Percentiles rank a stretch among this genome's conserved stretches.
These are phyloP conservation scores for Spergularia azorica DNA, from an alignment of 179 eudicot genomes.

Conservation along the genomic window DNA sequence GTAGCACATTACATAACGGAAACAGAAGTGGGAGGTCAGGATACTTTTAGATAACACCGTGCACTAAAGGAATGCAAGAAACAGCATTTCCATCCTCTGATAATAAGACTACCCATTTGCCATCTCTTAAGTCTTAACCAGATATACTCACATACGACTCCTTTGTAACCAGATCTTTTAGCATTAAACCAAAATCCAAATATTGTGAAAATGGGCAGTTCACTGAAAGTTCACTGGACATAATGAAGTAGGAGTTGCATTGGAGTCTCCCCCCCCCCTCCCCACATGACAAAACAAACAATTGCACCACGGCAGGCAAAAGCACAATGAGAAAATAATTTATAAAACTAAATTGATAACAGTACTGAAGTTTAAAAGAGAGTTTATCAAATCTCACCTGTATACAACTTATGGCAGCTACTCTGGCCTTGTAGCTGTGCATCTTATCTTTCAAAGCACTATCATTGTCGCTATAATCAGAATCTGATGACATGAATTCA, in stretches of 20 bases:
- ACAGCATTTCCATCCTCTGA: not conserved
- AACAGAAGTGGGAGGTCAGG: too few relatives aligned
- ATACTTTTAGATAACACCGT: not conserved
- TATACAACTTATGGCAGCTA: constrained; percentile 81
- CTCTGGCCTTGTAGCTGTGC: constrained; percentile 65
- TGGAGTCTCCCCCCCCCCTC: not conserved
- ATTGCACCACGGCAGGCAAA: not conserved
- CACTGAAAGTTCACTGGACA: not conserved
- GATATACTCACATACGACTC: not conserved
- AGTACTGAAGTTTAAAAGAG: not conserved
- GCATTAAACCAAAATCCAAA: not conserved
- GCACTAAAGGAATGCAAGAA: not conserved
- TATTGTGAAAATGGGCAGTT: not conserved
- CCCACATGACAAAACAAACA: not conserved
- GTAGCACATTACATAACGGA: too few relatives aligned
- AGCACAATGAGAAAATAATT: not conserved
- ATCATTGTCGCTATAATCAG: constrained; percentile 87
- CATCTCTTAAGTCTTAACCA: not conserved
- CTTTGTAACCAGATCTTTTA: not conserved
- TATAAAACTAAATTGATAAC: not conserved
- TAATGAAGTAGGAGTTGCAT: not conserved
- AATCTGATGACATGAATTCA: constrained; percentile 73
- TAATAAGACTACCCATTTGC: not conserved
- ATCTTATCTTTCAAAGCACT: constrained; percentile 46
- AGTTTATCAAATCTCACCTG: constrained; percentile 54